Evolutionary conservation across 1,139 yeast genomes (phyloP).

Genomic region (Arxiozyma bovina): DNA sequence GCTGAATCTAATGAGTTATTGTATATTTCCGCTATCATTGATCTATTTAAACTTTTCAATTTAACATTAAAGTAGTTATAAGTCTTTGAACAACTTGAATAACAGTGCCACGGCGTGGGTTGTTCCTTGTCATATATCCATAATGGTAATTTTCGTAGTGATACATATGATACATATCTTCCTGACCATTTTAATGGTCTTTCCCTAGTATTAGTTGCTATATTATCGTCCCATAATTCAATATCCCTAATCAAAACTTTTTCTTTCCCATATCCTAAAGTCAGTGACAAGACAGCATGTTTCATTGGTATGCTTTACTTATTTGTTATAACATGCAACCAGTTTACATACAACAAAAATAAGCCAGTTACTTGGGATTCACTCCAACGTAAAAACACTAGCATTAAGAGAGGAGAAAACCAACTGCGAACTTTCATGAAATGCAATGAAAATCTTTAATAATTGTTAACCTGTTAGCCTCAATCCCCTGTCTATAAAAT

Average conservation of each 20-base stretch:
- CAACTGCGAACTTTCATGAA: no score
- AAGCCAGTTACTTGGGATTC: no score
- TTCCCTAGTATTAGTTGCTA: not conserved
- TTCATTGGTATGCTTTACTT: not conserved
- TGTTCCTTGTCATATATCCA: conserved; percentile 15
- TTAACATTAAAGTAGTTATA: conserved; percentile 23
- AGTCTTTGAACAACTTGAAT: conserved; percentile 22
- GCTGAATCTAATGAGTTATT: not conserved
- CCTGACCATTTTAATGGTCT: not conserved
- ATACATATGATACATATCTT: conserved; percentile 21
- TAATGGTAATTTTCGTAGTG: conserved; percentile 22
- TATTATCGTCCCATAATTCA: conserved; percentile 1
- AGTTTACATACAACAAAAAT: no score
- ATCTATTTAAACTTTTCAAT: conserved; percentile 10
- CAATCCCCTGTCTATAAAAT: not conserved
- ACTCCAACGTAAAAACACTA: no score
- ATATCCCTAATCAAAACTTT: conserved; percentile 1
- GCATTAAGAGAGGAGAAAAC: no score
- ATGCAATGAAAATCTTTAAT: no score
- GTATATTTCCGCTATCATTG: conserved; percentile 16
- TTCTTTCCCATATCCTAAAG: not conserved
- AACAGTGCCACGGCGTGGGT: conserved; percentile 10
- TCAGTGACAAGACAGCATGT: not conserved
- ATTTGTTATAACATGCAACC: no score
- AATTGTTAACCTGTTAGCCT: not conserved